phyloP scores from a whole-genome alignment of 306 rosid genomes.

The Vigna radiata region DNA sequence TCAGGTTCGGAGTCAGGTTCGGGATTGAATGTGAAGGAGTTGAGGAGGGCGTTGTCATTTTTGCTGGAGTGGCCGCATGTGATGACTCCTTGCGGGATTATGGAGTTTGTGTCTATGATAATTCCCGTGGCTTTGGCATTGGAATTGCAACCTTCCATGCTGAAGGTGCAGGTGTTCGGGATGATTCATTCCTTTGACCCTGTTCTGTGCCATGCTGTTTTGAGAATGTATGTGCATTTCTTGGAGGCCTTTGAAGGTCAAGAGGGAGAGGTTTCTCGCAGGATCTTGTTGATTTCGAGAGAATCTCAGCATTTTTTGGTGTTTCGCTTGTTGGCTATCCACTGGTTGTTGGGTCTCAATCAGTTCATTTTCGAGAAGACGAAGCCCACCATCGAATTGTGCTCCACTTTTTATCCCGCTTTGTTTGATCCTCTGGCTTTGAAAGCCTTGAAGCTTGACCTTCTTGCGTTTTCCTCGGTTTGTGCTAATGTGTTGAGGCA shows the following conservation, averaged over 20 bases:
- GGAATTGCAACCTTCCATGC: conserved; percentile 90
- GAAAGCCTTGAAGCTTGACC: conserved; percentile 90
- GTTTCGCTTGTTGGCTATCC: conserved; percentile 82
- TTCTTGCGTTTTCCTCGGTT: conserved; percentile 71
- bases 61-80: conserved; percentile 91
- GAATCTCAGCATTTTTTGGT: conserved; percentile 79
- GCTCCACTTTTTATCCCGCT: conserved; percentile 63
- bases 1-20: conserved; percentile 27
- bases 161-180: conserved; percentile 93
- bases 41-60: conserved; percentile 84
- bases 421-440: conserved; percentile 91
- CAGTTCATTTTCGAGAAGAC: conserved; percentile 57
- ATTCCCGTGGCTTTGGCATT: conserved; percentile 73
- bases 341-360: conserved; percentile 89
- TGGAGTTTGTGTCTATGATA: conserved; percentile 78
- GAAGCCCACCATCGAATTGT: conserved; percentile 49
- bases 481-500: conserved; percentile 46
- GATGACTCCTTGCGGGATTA: conserved; percentile 84
- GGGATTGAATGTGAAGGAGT: conserved; percentile 73
- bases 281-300: conserved; percentile 72
- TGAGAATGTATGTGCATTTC: conserved; percentile 74
- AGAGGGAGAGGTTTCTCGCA: conserved; percentile 65
- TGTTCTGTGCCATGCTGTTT: conserved; percentile 78
- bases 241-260: conserved; percentile 86
- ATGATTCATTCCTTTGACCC: conserved; percentile 85